Evolutionary conservation across 2,329 filamentous ascomycete genomes (phyloP).

Genomic region (Exophiala mesophila): DNA sequence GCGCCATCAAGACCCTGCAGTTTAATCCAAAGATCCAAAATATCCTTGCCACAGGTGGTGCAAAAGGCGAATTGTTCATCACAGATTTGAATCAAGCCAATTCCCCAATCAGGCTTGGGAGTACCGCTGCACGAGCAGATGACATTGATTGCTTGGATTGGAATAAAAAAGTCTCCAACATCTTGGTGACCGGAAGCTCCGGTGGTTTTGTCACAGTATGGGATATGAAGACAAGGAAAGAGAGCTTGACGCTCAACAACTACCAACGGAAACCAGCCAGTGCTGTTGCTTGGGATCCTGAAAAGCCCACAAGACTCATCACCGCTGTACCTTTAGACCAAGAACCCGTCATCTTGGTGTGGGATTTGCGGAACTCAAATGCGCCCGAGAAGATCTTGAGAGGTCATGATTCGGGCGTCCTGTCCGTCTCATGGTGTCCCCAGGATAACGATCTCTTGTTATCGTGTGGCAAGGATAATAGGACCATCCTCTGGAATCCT

Average conservation of each 20-base stretch:
- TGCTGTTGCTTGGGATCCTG: conserved; percentile 94
- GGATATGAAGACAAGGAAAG: conserved; percentile 97
- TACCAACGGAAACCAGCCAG: conserved; percentile 86
- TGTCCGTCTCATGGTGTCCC: conserved; percentile 91
- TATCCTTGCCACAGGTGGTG: conserved; percentile 84
- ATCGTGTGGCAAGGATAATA: conserved; percentile 94
- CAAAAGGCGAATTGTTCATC: conserved; percentile 93
- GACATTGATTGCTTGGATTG: conserved; percentile 96
- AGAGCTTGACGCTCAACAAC: conserved; percentile 89
- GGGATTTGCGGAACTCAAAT: conserved; percentile 95
- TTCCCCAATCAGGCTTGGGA: conserved; percentile 84
- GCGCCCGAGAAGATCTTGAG: conserved; percentile 79
- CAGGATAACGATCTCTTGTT: conserved; percentile 85
- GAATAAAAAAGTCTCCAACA: conserved; percentile 97
- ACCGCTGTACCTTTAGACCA: conserved; percentile 88
- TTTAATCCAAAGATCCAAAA: conserved; percentile 93
- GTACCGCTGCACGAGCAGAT: conserved; percentile 79
- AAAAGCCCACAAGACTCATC: conserved; percentile 80
- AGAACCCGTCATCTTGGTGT: conserved; percentile 80
- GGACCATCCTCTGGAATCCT: conserved; percentile 93
- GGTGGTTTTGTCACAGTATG: conserved; percentile 96
- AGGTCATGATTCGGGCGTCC: conserved; percentile 89
- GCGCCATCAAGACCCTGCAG: conserved; percentile 87
- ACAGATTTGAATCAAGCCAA: conserved; percentile 88
- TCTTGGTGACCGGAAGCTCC: conserved; percentile 86